phyloP scores from a whole-genome alignment of 2,329 filamentous ascomycete genomes.

The Epicoccum sorghinum region DNA sequence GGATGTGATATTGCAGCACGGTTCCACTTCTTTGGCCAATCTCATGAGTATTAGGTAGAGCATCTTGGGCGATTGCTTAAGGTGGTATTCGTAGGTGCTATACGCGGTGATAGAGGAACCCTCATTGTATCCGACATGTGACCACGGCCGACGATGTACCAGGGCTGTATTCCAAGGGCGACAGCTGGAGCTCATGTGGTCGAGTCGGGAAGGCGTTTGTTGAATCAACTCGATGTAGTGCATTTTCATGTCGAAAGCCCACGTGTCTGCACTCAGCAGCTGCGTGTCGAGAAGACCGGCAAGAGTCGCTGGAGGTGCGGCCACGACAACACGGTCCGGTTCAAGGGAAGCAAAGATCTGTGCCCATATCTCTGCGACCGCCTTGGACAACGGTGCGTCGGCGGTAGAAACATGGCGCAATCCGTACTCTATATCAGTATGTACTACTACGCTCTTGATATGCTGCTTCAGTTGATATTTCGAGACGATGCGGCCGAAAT shows the following conservation, averaged over 20 bases:
- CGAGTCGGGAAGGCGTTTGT: conserved; percentile 4
- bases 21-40: conserved; percentile 30
- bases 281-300: conserved; percentile 65
- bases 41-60: conserved; percentile 56
- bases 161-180: conserved; percentile 46
- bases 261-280: conserved; percentile 63
- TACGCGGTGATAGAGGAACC: conserved; percentile 76
- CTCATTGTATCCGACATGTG: conserved; percentile 71
- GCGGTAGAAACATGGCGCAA: conserved; percentile 34
- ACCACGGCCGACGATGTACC: conserved; percentile 69
- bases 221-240: conserved; percentile 62
- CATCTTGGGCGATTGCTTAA: conserved; percentile 67
- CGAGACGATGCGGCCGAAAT: conserved; percentile 27
- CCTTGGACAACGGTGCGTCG: conserved; percentile 57
- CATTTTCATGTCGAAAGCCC: conserved; percentile 68
- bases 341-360: conserved; percentile 37
- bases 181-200: conserved; percentile 18
- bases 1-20: conserved; percentile 50
- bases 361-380: conserved; percentile 44
- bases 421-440: conserved; percentile 50
- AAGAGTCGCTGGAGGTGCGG: conserved; percentile 66
- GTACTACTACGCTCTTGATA: conserved; percentile 57
- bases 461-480: conserved; percentile 38
- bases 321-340: conserved; percentile 44
- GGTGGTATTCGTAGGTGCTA: conserved; percentile 73